Evolutionary conservation across 2,329 filamentous ascomycete genomes (phyloP).

Genomic region (Cyphellophora europaea): DNA sequence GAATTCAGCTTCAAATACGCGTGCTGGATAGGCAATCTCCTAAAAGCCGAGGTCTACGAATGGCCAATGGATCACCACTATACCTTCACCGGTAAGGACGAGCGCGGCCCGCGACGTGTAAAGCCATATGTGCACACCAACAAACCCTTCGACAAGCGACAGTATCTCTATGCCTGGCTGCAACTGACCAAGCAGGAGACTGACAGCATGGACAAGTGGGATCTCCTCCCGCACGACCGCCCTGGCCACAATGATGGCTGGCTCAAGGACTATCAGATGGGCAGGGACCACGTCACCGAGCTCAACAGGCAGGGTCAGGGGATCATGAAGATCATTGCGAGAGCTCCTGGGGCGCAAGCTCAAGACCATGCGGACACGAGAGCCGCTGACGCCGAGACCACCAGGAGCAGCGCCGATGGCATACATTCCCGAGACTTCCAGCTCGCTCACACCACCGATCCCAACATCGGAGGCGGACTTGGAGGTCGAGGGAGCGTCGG

Average conservation of each 20-base stretch:
- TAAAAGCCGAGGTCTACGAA: constrained; percentile 12
- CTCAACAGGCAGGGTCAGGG: no score
- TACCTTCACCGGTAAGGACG: not conserved
- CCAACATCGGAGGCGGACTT: no score
- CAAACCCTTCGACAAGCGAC: no score
- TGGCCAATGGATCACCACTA: constrained; percentile 7
- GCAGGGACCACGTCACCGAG: not conserved
- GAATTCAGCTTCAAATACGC: constrained; percentile 4
- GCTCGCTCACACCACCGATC: no score
- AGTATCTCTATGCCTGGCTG: constrained; percentile 15
- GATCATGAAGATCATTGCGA: no score
- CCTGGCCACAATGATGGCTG: constrained; percentile 2
- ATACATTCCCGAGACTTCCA: no score
- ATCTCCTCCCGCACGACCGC: constrained; percentile 12
- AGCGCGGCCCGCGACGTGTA: constrained; percentile 1
- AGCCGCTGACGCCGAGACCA: no score
- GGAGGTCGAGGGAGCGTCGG: no score
- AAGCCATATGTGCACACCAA: no score
- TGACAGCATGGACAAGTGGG: constrained; percentile 15
- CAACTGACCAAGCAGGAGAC: constrained; percentile 9
- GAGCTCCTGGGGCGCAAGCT: no score
- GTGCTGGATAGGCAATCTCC: constrained; percentile 12
- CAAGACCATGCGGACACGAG: no score
- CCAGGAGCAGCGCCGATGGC: no score
- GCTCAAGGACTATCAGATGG: not conserved